A percentile compares a stretch with the other conserved stretches of the same genome.
phyloP scores from a whole-genome alignment of 208 protist genomes.

The Spongospora subterranea region DNA sequence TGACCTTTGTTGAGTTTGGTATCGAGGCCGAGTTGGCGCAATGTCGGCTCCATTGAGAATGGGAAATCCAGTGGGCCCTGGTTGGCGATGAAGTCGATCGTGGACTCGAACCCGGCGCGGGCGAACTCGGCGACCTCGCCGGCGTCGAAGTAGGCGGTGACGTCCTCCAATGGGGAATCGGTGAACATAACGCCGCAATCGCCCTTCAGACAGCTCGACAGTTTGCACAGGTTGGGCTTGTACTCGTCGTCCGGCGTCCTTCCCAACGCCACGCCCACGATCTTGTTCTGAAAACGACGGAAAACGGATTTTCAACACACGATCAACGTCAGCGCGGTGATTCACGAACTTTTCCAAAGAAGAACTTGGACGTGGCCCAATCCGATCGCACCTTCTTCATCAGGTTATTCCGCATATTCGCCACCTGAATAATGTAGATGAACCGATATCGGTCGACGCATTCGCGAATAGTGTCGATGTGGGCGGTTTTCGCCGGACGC shows the following conservation, averaged over 20 bases:
- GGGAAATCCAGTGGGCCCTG: neutral
- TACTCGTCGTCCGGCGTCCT: constrained; percentile 6
- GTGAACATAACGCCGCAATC: constrained; percentile 52
- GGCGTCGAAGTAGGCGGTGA: neutral
- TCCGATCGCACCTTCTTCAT: constrained; percentile 9
- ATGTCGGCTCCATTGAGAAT: constrained; percentile 36
- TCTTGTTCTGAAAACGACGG: constrained; percentile 44
- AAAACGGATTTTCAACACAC: neutral
- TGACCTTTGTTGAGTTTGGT: constrained; percentile 32
- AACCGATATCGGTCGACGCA: neutral
- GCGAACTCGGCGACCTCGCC: constrained; percentile 11
- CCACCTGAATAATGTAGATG: constrained; percentile 33
- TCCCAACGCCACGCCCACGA: constrained; percentile 2
- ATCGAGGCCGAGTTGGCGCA: constrained; percentile 44
- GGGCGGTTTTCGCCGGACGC: constrained; percentile 17
- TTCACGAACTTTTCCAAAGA: constrained; percentile 30
- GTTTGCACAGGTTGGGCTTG: constrained; percentile 1
- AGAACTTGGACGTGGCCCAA: constrained; percentile 41
- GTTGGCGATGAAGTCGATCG: neutral
- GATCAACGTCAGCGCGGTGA: neutral
- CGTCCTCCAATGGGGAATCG: neutral
- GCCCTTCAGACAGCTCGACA: constrained; percentile 27
- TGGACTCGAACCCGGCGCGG: neutral
- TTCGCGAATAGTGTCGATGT: constrained; percentile 8
- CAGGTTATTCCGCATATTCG: constrained; percentile 34